Conservation (phyloP, 106 monocot genomes). For the Iris macrosiphon region DNA sequence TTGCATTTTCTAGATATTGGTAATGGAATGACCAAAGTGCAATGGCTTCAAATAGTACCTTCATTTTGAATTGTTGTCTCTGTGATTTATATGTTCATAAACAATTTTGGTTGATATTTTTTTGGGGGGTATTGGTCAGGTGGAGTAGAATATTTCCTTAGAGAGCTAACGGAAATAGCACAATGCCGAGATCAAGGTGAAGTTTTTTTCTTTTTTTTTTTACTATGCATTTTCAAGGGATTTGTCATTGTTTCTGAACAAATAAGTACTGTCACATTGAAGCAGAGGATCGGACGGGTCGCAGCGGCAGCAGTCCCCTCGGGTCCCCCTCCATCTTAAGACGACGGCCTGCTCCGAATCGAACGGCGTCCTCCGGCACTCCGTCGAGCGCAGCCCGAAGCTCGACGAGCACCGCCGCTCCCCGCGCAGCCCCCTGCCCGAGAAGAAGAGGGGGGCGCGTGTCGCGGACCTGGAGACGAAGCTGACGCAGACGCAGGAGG, state of each 20-base stretch:
- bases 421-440: constrained; percentile 11
- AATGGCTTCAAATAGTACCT: too few species aligned
- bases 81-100: too few species aligned
- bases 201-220: background rate
- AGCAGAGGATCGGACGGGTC: constrained; percentile 13
- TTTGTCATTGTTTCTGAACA: background rate
- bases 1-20: too few species aligned
- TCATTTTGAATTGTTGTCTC: too few species aligned
- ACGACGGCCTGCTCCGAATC: constrained; percentile 20
- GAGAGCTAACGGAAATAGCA: background rate
- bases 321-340: constrained; percentile 11
- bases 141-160: too few species aligned
- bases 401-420: constrained; percentile 16
- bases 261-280: background rate
- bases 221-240: background rate
- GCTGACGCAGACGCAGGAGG: constrained; percentile 32
- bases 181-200: constrained; percentile 16
- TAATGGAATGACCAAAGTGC: too few species aligned
- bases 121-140: too few species aligned
- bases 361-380: constrained; percentile 7
- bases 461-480: constrained; percentile 45
- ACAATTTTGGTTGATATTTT: too few species aligned
- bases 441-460: constrained; percentile 12
- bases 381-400: constrained; percentile 3
- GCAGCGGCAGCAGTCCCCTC: constrained; percentile 5